Evolutionary conservation across 163 green algal species (phyloP).

Genomic region (Trebouxia gelatinosa): DNA sequence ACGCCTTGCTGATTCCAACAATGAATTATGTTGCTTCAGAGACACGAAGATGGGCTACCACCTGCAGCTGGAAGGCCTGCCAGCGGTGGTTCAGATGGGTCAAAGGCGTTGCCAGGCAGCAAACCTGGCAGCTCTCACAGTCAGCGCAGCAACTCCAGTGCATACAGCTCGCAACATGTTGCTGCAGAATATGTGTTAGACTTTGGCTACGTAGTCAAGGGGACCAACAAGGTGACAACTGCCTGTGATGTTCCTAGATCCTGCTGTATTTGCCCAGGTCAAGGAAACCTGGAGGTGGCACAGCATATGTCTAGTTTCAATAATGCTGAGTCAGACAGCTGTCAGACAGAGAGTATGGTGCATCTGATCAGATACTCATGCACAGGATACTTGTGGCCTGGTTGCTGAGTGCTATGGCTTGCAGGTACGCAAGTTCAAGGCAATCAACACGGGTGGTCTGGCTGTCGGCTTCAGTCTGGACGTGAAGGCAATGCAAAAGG

Average conservation of each 20-base stretch:
- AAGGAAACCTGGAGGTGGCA: no score
- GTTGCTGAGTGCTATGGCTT: background rate
- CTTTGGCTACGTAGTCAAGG: constrained; percentile 76
- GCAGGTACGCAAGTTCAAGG: constrained; percentile 57
- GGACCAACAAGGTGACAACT: constrained; percentile 39
- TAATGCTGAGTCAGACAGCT: background rate
- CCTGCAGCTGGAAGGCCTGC: background rate
- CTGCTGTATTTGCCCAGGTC: background rate
- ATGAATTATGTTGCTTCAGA: no score
- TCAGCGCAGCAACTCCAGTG: background rate
- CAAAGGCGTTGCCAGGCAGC: background rate
- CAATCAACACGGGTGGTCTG: constrained; percentile 67
- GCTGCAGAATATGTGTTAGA: constrained; percentile 71
- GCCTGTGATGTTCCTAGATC: background rate
- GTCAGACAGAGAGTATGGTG: background rate
- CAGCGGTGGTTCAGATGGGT: background rate
- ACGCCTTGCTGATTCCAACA: no score
- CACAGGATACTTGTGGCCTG: no score
- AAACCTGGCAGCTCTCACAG: constrained; percentile 24
- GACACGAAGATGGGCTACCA: no score
- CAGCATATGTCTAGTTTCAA: background rate
- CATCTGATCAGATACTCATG: background rate
- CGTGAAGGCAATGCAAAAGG: constrained; percentile 56
- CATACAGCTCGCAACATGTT: constrained; percentile 35
- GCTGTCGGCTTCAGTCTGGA: constrained; percentile 61